Evolutionary conservation across 495 filamentous ascomycete species (phyloP).

Genomic region (Talaromyces adpressus): DNA sequence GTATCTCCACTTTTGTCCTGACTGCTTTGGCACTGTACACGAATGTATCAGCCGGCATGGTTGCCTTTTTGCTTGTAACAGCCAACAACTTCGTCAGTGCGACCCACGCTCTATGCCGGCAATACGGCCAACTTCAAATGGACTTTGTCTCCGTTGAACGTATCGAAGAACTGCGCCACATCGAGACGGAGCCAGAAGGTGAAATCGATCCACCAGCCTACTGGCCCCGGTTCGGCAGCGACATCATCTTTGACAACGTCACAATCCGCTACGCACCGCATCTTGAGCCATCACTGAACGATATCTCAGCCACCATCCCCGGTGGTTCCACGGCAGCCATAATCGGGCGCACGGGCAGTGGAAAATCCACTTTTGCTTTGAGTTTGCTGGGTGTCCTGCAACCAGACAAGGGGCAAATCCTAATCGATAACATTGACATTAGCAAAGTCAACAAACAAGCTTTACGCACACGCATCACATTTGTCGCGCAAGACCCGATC

Average conservation of each 20-base stretch:
- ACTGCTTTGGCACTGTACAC: conserved; percentile 64
- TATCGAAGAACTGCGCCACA: conserved; percentile 66
- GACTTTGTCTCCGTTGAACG: conserved; percentile 84
- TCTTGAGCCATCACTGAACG: conserved; percentile 58
- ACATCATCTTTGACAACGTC: conserved; percentile 68
- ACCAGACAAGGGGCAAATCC: conserved; percentile 47
- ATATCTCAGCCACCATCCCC: conserved; percentile 61
- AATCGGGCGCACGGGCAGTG: conserved; percentile 57
- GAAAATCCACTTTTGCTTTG: conserved; percentile 62
- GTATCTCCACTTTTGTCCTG: conserved; percentile 60
- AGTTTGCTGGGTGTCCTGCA: conserved; percentile 51
- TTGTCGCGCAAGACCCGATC: conserved; percentile 59
- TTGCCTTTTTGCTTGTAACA: conserved; percentile 60
- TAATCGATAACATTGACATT: conserved; percentile 55
- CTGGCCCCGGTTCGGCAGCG: conserved; percentile 65
- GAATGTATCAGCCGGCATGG: conserved; percentile 60
- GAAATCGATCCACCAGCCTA: conserved; percentile 57
- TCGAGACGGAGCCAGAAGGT: conserved; percentile 66
- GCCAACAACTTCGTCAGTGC: conserved; percentile 45
- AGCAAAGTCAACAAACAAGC: conserved; percentile 51
- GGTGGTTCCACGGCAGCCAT: conserved; percentile 63
- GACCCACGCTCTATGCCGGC: conserved; percentile 65
- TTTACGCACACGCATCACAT: conserved; percentile 52
- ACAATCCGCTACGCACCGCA: conserved; percentile 72
- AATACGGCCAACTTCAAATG: conserved; percentile 80